phyloP scores from a whole-genome alignment of 1,284 basidiomycete species.

The Chalciporus piperatoides region DNA sequence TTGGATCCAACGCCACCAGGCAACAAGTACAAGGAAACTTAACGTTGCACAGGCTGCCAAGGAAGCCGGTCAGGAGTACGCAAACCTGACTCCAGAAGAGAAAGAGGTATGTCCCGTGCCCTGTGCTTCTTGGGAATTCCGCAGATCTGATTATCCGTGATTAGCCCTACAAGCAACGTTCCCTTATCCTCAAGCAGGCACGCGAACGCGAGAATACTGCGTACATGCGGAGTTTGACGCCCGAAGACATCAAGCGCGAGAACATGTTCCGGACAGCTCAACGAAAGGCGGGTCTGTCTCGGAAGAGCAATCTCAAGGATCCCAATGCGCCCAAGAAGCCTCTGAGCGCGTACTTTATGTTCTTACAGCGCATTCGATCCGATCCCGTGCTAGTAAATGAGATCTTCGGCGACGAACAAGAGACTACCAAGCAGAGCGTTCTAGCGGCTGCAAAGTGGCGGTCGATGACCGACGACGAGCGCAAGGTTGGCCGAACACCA shows the following conservation, averaged over 20 bases:
- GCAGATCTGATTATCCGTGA: slow-evolving; percentile 27
- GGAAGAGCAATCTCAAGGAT: slow-evolving; percentile 94
- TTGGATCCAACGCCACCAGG: slow-evolving; percentile 89
- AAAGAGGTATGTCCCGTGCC: slow-evolving; percentile 61
- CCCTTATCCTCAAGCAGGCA: slow-evolving; percentile 78
- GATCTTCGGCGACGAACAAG: slow-evolving; percentile 90
- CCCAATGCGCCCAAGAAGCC: slow-evolving; percentile 97
- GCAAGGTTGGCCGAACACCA: slow-evolving; percentile 60
- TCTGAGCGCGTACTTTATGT: slow-evolving; percentile 93
- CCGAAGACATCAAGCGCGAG: slow-evolving; percentile 93
- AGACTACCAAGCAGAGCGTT: slow-evolving; percentile 94
- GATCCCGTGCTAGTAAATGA: slow-evolving; percentile 68
- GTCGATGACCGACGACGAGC: slow-evolving; percentile 86
- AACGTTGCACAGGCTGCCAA: slow-evolving; percentile 96
- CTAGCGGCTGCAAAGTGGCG: slow-evolving; percentile 92
- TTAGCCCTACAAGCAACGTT: slow-evolving; percentile 80
- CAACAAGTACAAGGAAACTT: slow-evolving; percentile 73
- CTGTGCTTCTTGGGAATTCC: slow-evolving; percentile 29
- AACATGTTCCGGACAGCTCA: slow-evolving; percentile 90
- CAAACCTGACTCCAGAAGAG: slow-evolving; percentile 71
- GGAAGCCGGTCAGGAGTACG: slow-evolving; percentile 91
- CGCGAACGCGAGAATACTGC: slow-evolving; percentile 78
- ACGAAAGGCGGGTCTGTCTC: slow-evolving; percentile 89
- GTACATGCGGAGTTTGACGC: slow-evolving; percentile 88
- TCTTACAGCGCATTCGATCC: slow-evolving; percentile 82